Evolutionary conservation across 2,329 filamentous ascomycete species (phyloP), one percentile per base, ranked within the genome.

Genomic region (Diplodia mutila): DNA sequence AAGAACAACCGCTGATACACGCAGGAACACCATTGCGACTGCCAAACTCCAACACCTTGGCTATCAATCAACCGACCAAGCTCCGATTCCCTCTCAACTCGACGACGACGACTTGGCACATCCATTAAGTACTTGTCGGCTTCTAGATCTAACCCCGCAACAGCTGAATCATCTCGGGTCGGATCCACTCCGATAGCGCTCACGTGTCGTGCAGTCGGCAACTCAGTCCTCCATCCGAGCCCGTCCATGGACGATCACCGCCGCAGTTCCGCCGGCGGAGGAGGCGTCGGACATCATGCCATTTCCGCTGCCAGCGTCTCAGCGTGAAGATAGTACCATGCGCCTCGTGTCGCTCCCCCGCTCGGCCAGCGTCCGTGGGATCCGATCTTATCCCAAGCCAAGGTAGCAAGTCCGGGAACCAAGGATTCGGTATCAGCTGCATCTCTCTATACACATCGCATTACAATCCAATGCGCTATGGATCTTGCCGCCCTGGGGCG

Each of bases 331-430:
- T 51, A 37, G 27, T 12, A 63, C 18, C 37, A n/a, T 29, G 25
- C 57, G 18, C 39, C 32, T 21, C 18, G 23, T 37, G 25, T 32
- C 57, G 39, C 59, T 66, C 39, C 52, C 53, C 52, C 63, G 27
- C 39, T 66, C 64, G 64, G 64, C 53, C 39, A 66, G 46, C 23
- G 27, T 25, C 39, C n/a, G 14, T 37, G 9, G n/a, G 11, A 59
- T 66, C 64, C 64, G 64, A 66, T 66, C 64, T 66, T 59, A 66
- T 66, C 64, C 64, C 39, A 57, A 34, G 59, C 46, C 59, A 63
- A 63, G 59, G 59, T 51, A 63, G 29, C n/a, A 51, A 3, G 46
- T 63, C 59, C 46, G 46, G 59, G 46, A 48, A 42, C 64, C 53
- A 66, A 66, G 53, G 27, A 32, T 14, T 27, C 64, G 57, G 42